Base-by-base conservation (phyloP, 164 flowering plant species). In the Berberis vulgaris region DNA sequence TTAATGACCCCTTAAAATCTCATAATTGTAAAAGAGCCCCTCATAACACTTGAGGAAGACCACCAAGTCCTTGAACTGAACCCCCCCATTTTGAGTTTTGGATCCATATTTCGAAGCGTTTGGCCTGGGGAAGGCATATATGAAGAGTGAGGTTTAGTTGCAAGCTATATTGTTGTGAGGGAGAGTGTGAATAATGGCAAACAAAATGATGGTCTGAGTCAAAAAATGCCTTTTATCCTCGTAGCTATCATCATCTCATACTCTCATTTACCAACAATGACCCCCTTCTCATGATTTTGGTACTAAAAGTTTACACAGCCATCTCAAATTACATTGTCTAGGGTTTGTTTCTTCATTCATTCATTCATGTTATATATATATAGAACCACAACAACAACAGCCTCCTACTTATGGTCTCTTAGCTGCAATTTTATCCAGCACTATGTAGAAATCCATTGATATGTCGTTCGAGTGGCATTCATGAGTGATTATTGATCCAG, bases 121-220 rank as follows among this genome's bases (percentile, higher is more conserved):
- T 26, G 26, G 26, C 26, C 26, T 26, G 26, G 26, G 26, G 26
- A 26, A 26, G 26, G 26, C 26, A 26, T 26, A 26, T 26, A 26
- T 26, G 26, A 26, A 26, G 26, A 26, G 26, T 26, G 26, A 26
- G 26, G 26, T 26, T 26, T 26, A 26, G 26, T 26, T 26, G 26
- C 26, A 26, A 26, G 26, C 26, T 26, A 26, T 26, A 26, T 26
- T 26, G 26, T 26, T 26, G 26, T 26, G 26, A n/a, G 57, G 72
- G 42, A 75, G 6, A 13, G 41, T 54, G 41, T 59, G 43, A 58
- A 58, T 69, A 63, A 84, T 87, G 89, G 96, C 89, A 70, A 89
- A 84, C 96, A 89, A 69, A 66, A 89, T 87, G 71, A 89, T 89
- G 42, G 54, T 61, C 55, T 63, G 46, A 45, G 68, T 62, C 50